These are phyloP conservation scores for Juncus effusus DNA, from an alignment of 176 grass and related monocot genomes.

Conservation along the genomic window DNA sequence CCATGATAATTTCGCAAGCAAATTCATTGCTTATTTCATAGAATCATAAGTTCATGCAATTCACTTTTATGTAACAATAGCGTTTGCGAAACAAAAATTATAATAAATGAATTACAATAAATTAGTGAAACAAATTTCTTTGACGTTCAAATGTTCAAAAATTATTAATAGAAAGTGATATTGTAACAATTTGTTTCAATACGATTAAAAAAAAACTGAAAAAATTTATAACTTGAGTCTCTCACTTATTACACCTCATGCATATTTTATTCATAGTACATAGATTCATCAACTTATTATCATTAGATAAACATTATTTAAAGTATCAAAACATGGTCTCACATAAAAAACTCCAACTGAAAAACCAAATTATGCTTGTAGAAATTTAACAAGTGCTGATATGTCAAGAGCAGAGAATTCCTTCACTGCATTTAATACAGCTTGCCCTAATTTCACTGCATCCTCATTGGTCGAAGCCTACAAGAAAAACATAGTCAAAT, in stretches of 20 bases:
- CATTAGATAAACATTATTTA: too few species aligned
- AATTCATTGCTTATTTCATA: neutral
- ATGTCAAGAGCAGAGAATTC: slow-evolving; percentile 73
- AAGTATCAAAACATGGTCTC: too few species aligned
- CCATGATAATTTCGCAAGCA: slow-evolving; percentile 4
- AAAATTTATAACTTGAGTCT: neutral
- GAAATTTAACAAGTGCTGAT: slow-evolving; percentile 48
- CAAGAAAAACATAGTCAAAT: neutral
- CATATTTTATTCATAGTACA: neutral
- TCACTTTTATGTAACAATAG: neutral
- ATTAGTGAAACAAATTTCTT: too few species aligned
- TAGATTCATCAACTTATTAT: too few species aligned
- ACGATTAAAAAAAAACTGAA: neutral
- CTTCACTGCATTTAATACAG: slow-evolving; percentile 52
- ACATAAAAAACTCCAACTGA: too few species aligned
- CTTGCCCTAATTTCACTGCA: slow-evolving; percentile 59
- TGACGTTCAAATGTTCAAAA: too few species aligned
- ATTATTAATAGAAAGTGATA: too few species aligned
- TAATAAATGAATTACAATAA: too few species aligned
- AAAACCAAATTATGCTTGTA: slow-evolving; percentile 34
- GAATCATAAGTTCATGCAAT: neutral
- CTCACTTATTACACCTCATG: slow-evolving; percentile 5
- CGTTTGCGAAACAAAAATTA: too few species aligned
- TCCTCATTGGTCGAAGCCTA: slow-evolving; percentile 68
- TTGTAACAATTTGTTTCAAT: neutral